Percentiles rank a stretch among this genome's conserved stretches.
Conservation (phyloP, 495 filamentous ascomycete genomes). For the Aspergillus affinis region DNA sequence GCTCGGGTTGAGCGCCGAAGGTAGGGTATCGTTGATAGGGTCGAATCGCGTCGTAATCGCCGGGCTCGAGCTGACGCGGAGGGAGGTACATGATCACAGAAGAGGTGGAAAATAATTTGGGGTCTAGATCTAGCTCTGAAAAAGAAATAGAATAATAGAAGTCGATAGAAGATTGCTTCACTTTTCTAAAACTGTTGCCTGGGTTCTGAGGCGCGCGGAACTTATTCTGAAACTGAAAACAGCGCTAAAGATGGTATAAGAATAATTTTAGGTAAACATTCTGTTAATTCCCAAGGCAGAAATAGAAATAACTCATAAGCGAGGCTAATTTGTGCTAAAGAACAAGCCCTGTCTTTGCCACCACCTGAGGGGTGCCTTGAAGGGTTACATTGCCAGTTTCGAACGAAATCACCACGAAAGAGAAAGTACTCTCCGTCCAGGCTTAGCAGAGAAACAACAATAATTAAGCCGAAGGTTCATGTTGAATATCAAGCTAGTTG, state of each 20-base stretch:
- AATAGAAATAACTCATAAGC: background rate
- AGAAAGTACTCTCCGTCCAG: background rate
- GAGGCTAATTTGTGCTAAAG: background rate
- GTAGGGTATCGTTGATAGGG: conserved; percentile 6
- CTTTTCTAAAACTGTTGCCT: background rate
- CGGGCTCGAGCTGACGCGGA: background rate
- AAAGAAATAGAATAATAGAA: background rate
- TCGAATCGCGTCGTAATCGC: conserved; percentile 4
- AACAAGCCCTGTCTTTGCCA: background rate
- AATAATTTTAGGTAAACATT: background rate
- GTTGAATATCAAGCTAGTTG: background rate
- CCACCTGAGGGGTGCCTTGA: background rate
- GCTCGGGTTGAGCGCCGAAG: conserved; percentile 7
- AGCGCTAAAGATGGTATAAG: background rate
- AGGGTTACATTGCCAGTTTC: background rate
- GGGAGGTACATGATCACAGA: background rate
- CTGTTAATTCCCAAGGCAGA: background rate
- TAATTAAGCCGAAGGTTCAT: background rate
- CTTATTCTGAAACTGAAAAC: background rate
- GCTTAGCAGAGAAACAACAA: background rate
- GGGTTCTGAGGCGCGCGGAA: background rate
- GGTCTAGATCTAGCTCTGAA: background rate
- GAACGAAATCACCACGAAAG: background rate
- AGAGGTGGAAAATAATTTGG: background rate
- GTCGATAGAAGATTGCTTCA: background rate